Base-by-base conservation (phyloP, 371 early-diverging fungal genomes). In the Apophysomyces variabilis region DNA sequence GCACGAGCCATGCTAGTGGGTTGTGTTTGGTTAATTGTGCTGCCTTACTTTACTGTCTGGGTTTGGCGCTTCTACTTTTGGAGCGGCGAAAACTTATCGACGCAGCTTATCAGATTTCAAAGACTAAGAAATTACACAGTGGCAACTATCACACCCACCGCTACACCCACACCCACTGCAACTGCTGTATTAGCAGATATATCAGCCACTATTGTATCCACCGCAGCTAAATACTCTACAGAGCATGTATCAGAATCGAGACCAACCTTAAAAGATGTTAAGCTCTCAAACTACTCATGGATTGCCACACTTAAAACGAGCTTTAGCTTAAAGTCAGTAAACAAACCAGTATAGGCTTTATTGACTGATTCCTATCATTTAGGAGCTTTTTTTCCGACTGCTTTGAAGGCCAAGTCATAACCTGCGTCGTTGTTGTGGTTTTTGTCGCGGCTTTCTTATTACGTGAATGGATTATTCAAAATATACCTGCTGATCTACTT, bases 381-480 rank as follows among this genome's bases (percentile, higher is more conserved):
- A 88, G 89, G 45, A 72, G 77, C 32, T 88, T 93, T 59, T 68
- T 91, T 18, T 69, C 89, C 39, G 95, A 95, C 71, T 92, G 93
- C 57, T 84, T 94, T 64, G 91, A 95, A 59, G 96, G 96, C 3
- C 90, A 91, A 60, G 82, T 92, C 39, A 89, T 95, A 38, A 89
- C 91, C 0, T 79, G 87, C 7, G 68, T 89, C 8, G 88, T 90
- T 0, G 83, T 95, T 9, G 72, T 94, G 16, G 78, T 89, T 11
- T 92, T 92, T 66, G 84, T 94, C 9, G 87, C 87, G 0, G 78
- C 88, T 7, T 89, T 94, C 65, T 77, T 90, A 37, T 73, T 95
- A 56, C 89, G 92, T 16, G 96, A 96, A 75, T 95, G 94, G 90
- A 87, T 96, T 16, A 75, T 90, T 26, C 86, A 91, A 67, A 92